Evolutionary conservation across 164 flowering plant species (phyloP).

Genomic region (Euptelea pleiosperma): DNA sequence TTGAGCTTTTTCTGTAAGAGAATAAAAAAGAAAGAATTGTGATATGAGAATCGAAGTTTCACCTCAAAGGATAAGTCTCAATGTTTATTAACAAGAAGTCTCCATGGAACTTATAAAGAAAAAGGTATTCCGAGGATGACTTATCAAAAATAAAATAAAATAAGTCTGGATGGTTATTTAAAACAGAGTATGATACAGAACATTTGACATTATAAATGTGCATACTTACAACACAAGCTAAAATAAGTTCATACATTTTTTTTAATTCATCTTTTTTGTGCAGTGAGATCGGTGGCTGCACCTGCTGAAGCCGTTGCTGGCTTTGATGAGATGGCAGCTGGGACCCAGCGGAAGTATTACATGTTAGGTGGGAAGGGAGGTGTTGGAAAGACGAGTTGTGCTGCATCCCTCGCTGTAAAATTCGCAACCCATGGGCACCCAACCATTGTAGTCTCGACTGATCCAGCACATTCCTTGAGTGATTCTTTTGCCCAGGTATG

Average conservation of each 20-base stretch:
- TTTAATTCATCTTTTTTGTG: slow-evolving; percentile 12
- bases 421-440: slow-evolving; percentile 90
- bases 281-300: slow-evolving; percentile 76
- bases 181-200: too few species aligned
- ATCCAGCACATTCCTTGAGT: slow-evolving; percentile 96
- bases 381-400: slow-evolving; percentile 96
- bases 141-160: too few species aligned
- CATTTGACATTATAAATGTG: not conserved
- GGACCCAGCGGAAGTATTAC: slow-evolving; percentile 70
- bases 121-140: too few species aligned
- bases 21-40: not conserved
- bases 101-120: too few species aligned
- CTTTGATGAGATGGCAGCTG: slow-evolving; percentile 77
- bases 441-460: slow-evolving; percentile 92
- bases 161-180: too few species aligned
- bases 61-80: not conserved
- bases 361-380: slow-evolving; percentile 98
- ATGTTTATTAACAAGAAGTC: too few species aligned
- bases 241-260: not conserved
- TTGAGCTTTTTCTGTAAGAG: too few species aligned
- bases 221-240: not conserved
- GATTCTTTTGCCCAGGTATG: slow-evolving; percentile 93
- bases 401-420: slow-evolving; percentile 93
- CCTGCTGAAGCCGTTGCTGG: slow-evolving; percentile 65
- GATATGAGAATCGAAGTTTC: not conserved